These are phyloP conservation scores for Megacollybia marginata DNA, from an alignment of 768 basidiomycete genomes.

Conservation along the genomic window DNA sequence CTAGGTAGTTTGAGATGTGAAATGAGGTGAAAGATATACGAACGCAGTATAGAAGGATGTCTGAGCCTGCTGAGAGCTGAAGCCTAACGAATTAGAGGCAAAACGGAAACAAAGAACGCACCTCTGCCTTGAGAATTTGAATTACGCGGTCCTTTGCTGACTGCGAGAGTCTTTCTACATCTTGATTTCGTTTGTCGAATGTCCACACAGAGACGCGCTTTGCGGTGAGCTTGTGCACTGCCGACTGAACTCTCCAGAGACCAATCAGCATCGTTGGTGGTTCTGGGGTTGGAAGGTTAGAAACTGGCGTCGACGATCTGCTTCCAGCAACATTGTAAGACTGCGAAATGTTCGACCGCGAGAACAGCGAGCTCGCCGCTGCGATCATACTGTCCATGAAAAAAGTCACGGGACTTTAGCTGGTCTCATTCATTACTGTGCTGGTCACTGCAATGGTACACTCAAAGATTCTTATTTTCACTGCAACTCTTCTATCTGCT, in stretches of 20 bases:
- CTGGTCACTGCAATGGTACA: too few species aligned
- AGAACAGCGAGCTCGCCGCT: conserved; percentile 78
- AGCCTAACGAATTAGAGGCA: conserved; percentile 40
- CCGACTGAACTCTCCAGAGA: conserved; percentile 84
- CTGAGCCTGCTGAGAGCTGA: conserved; percentile 77
- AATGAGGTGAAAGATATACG: conserved; percentile 7
- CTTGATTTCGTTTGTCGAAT: conserved; percentile 74
- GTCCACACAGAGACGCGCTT: conserved; percentile 93
- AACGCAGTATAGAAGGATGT: conserved; percentile 90
- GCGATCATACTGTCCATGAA: conserved; percentile 48
- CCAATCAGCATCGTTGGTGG: conserved; percentile 65
- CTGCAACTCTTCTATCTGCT: too few species aligned
- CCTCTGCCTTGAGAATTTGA: conserved; percentile 89
- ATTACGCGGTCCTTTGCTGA: conserved; percentile 65
- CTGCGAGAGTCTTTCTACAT: conserved; percentile 63
- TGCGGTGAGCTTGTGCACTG: conserved; percentile 79
- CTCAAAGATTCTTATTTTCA: too few species aligned
- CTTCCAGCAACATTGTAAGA: conserved; percentile 63
- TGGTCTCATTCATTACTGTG: too few species aligned
- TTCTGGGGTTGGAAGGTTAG: conserved; percentile 27
- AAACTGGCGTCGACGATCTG: conserved; percentile 41
- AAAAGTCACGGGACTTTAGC: too few species aligned
- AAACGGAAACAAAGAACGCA: conserved; percentile 22
- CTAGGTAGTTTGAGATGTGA: conserved; percentile 28
- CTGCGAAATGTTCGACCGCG: conserved; percentile 73